Evolutionary conservation across 2,329 filamentous ascomycete genomes (phyloP).

Genomic region (Neocatenulostroma microsporum): DNA sequence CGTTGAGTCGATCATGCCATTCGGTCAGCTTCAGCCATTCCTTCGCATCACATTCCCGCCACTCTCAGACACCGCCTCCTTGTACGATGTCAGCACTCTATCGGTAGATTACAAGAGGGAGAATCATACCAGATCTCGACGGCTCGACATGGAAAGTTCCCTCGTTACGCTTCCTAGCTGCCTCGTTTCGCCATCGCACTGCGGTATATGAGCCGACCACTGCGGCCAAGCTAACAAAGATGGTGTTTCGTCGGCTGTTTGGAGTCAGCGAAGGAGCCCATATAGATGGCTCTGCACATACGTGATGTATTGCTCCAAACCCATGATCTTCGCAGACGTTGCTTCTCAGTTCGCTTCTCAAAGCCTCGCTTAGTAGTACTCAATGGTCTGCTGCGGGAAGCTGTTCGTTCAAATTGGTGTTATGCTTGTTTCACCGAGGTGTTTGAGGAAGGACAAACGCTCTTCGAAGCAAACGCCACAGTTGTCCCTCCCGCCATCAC

Average conservation of each 20-base stretch:
- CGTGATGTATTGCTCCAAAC: slow-evolving; percentile 13
- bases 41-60: neutral
- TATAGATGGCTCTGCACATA: slow-evolving; percentile 2
- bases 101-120: neutral
- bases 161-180: slow-evolving; percentile 14
- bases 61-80: slow-evolving; percentile 8
- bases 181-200: slow-evolving; percentile 15
- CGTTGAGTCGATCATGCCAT: too few species aligned
- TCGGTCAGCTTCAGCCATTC: too few species aligned
- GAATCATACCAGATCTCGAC: slow-evolving; percentile 20
- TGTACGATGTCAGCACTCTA: neutral
- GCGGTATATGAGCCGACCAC: slow-evolving; percentile 18
- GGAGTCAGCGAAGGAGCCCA: neutral
- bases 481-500: too few species aligned
- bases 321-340: too few species aligned
- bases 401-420: too few species aligned
- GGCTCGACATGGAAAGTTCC: slow-evolving; percentile 24
- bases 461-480: too few species aligned
- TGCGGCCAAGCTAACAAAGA: slow-evolving; percentile 20
- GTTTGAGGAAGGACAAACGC: too few species aligned
- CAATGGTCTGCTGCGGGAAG: too few species aligned
- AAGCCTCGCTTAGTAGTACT: too few species aligned
- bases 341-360: too few species aligned
- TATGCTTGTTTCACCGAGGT: too few species aligned
- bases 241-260: slow-evolving; percentile 21